These are phyloP conservation scores for Groenewaldozyma salmanticensis DNA, from an alignment of 805 yeast species.

Conservation along the genomic window DNA sequence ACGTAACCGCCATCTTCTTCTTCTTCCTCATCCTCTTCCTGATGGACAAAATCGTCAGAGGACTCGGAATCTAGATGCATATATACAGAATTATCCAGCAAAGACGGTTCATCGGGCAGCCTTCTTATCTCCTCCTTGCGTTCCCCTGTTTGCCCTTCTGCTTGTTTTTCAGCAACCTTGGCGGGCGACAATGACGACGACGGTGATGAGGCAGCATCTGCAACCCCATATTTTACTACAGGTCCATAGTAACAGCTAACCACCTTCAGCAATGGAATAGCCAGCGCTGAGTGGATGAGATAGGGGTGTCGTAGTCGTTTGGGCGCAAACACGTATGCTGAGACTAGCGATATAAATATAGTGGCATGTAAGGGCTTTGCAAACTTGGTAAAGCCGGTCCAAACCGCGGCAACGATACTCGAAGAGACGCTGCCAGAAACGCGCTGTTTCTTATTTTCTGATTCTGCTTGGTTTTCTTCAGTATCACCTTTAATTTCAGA, in stretches of 20 bases:
- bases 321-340: conserved; percentile 20
- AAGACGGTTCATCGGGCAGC: conserved; percentile 10
- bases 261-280: conserved; percentile 18
- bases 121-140: background rate
- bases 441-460: background rate
- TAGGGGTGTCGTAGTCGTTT: conserved; percentile 27
- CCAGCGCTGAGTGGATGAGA: conserved; percentile 25
- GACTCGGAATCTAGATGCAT: conserved; percentile 7
- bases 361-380: conserved; percentile 16
- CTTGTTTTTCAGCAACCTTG: background rate
- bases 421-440: background rate
- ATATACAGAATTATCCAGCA: conserved; percentile 14
- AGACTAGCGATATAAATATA: conserved; percentile 17
- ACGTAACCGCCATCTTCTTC: background rate
- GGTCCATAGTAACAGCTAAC: conserved; percentile 6
- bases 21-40: too few relatives aligned
- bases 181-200: too few relatives aligned
- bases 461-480: conserved; percentile 1
- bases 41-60: background rate
- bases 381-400: conserved; percentile 1
- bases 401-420: background rate
- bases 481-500: conserved; percentile 6
- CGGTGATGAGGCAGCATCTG: too few relatives aligned
- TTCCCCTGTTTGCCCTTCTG: background rate
- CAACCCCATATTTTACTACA: background rate